These are phyloP conservation scores for Xylariaceae sp. DNA, from an alignment of 2,329 filamentous ascomycete species.

Conservation along the genomic window DNA sequence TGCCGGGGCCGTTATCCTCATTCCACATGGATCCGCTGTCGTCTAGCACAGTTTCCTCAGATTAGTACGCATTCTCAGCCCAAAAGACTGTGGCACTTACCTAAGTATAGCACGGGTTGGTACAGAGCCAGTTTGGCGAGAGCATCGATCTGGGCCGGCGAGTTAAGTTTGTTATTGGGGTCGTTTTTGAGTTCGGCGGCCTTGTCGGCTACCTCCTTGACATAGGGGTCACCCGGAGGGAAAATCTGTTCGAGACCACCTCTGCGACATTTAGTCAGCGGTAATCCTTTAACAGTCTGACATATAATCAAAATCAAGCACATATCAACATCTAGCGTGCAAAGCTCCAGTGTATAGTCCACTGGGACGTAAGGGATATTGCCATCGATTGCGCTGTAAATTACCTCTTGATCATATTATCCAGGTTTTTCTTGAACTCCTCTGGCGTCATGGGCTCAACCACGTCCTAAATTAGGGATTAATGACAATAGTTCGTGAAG, in stretches of 20 bases:
- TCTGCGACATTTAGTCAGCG: slow-evolving; percentile 1
- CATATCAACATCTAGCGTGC: no score
- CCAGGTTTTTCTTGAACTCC: slow-evolving; percentile 21
- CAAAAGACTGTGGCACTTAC: slow-evolving; percentile 14
- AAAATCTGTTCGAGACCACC: slow-evolving; percentile 27
- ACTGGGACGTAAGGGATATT: no score
- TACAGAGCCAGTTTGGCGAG: slow-evolving; percentile 30
- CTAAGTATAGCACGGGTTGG: slow-evolving; percentile 29
- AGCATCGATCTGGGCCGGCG: slow-evolving; percentile 26
- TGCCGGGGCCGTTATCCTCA: slow-evolving; percentile 19
- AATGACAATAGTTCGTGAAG: not conserved
- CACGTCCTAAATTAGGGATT: slow-evolving; percentile 13
- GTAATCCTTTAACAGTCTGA: not conserved
- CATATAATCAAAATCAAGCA: no score
- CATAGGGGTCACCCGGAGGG: slow-evolving; percentile 19
- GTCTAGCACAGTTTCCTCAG: slow-evolving; percentile 4
- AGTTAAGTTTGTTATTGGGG: slow-evolving; percentile 24
- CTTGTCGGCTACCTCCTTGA: slow-evolving; percentile 26
- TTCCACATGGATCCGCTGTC: slow-evolving; percentile 31
- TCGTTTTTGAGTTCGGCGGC: slow-evolving; percentile 24
- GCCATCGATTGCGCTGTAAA: not conserved
- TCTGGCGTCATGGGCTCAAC: slow-evolving; percentile 17
- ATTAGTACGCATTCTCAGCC: not conserved
- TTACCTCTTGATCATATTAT: slow-evolving; percentile 18
- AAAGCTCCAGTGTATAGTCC: no score